Base-by-base conservation (phyloP, 2,329 filamentous ascomycete genomes). In the Colletotrichum tropicicola region DNA sequence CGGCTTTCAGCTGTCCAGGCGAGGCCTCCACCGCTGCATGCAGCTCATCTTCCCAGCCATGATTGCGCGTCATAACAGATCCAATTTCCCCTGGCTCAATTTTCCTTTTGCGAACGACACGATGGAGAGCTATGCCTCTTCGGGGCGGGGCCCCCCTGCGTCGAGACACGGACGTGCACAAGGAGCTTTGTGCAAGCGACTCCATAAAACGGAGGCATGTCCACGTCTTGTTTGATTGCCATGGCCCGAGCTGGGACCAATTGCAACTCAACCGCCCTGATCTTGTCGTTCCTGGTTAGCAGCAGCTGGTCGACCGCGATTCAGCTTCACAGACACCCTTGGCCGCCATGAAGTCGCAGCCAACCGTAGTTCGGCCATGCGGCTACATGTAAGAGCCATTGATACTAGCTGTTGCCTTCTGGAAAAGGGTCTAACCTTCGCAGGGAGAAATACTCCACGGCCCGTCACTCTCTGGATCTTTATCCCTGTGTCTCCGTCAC, bases 401-500 rank as follows among this genome's bases (percentile, higher is more conserved):
- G 7, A 21, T 17, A 10, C 17, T 2, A 5, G 15, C 19, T n/a
- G n/a, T 12, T 15, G 19, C 13, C 13, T 9, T 21, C n/a, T n/a
- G 28, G 19, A 37, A 9, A 48, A 12, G 25, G 37, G 67, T 69
- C 43, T 69, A 55, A 51, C 51, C n/a, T 5, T 15, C 5, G 5
- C 59, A 84, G 83, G 48, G 82, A 85, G 67, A 73, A 76, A 39
- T 83, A 73, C 68, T 83, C 79, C 6, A 80, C 83, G 3, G 75
- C 80, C 6, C 79, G 83, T 2, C 82, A 86, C 66, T 70, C 75
- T 4, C 71, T 86, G 4, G 82, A 82, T 30, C 70, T 85, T 45
- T 83, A 85, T 68, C 78, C 78, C 59, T 79, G 80, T 48, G 82
- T 87, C 12, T 73, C 76, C 45, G 76, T 81, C 30, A 81, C 82